Percentiles rank a stretch among this genome's conserved stretches.
phyloP scores from a whole-genome alignment of 257 asterid genomes.

The Lycium barbarum region DNA sequence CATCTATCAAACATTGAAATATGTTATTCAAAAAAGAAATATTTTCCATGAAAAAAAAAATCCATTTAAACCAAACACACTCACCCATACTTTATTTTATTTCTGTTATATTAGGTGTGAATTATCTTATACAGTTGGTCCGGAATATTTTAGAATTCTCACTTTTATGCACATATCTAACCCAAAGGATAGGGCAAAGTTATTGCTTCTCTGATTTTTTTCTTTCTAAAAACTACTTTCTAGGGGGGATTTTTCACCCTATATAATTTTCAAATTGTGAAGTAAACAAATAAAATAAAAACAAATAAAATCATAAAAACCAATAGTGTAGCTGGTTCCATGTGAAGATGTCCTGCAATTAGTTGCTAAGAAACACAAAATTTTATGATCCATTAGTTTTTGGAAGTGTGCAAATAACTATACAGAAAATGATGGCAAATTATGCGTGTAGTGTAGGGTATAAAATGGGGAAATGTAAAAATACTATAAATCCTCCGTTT shows the following conservation, averaged over 20 bases:
- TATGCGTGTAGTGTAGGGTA: not conserved
- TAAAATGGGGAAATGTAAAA: too few relatives aligned
- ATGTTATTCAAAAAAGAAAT: not conserved
- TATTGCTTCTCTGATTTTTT: too few relatives aligned
- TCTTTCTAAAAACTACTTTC: too few relatives aligned
- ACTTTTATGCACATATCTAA: too few relatives aligned
- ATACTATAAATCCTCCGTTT: too few relatives aligned
- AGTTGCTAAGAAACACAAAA: not conserved
- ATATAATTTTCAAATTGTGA: not conserved
- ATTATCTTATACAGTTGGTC: too few relatives aligned
- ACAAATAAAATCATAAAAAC: not conserved
- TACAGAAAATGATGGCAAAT: not conserved
- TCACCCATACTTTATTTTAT: not conserved
- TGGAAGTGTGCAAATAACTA: slow-evolving; percentile 16
- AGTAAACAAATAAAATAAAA: not conserved
- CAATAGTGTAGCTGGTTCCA: not conserved
- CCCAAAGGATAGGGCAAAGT: not conserved
- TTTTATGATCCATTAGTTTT: not conserved
- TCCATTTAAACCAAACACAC: not conserved
- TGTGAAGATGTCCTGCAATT: not conserved
- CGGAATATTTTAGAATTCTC: not conserved
- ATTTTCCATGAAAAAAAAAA: not conserved
- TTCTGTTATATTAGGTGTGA: too few relatives aligned
- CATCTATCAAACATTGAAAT: not conserved
- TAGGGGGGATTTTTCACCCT: not conserved